phyloP scores from a whole-genome alignment of 768 basidiomycete genomes.

The Lentinula aciculospora region DNA sequence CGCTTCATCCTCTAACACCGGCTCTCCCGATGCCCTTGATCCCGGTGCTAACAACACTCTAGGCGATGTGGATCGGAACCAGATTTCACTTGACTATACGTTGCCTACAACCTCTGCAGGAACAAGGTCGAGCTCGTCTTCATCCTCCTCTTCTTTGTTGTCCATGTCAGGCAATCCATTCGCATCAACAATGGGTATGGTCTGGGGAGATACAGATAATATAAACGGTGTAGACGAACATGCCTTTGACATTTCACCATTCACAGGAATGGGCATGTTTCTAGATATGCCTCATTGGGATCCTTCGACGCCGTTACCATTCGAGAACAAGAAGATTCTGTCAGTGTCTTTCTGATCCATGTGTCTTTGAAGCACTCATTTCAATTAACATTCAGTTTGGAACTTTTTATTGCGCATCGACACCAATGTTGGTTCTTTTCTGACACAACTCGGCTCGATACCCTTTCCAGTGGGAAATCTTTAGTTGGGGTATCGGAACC shows the following conservation, averaged over 20 bases:
- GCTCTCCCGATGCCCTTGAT: background rate
- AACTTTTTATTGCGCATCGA: conserved; percentile 49
- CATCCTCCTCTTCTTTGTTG: conserved; percentile 4
- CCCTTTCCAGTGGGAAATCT: conserved; percentile 22
- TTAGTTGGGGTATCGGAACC: conserved; percentile 24
- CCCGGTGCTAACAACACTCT: background rate
- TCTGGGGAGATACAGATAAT: background rate
- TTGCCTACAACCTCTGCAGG: background rate
- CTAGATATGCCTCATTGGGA: conserved; percentile 21
- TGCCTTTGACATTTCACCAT: conserved; percentile 14
- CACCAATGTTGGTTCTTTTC: conserved; percentile 57
- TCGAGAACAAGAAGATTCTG: conserved; percentile 32
- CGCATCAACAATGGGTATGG: background rate
- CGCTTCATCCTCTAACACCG: conserved; percentile 14
- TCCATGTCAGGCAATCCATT: conserved; percentile 2
- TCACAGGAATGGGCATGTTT: conserved; percentile 12
- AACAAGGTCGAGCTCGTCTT: background rate
- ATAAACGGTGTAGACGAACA: background rate
- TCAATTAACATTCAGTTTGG: conserved; percentile 30
- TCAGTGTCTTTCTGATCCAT: conserved; percentile 16
- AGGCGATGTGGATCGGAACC: background rate
- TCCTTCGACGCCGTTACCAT: conserved; percentile 21
- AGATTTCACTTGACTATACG: background rate
- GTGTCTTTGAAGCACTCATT: background rate
- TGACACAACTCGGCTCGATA: conserved; percentile 37